These are phyloP conservation scores for Paulownia fortunei DNA, from an alignment of 257 asterid species.

Conservation along the genomic window DNA sequence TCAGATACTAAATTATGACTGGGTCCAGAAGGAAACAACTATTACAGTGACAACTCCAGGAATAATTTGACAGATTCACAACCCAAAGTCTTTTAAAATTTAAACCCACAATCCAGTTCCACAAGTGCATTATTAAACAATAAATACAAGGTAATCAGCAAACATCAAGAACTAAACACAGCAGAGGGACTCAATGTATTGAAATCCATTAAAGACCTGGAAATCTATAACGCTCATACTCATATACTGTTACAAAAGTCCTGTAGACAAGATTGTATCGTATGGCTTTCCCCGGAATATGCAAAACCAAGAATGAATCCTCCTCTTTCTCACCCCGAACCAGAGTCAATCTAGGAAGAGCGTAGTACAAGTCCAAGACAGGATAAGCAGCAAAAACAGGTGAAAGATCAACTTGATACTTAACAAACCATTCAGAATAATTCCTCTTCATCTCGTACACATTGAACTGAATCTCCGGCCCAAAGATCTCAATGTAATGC, in stretches of 20 bases:
- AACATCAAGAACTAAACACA: constrained; percentile 20
- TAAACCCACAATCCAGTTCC: background rate
- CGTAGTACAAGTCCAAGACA: constrained; percentile 7
- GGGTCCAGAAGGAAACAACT: too few relatives aligned
- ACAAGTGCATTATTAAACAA: background rate
- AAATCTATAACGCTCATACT: constrained; percentile 1
- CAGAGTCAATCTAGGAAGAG: background rate
- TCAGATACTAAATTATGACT: too few relatives aligned
- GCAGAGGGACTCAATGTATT: constrained; percentile 32
- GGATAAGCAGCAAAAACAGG: constrained; percentile 30
- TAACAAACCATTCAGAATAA: constrained; percentile 48
- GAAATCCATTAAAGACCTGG: background rate
- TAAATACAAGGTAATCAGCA: background rate
- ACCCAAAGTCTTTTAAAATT: too few relatives aligned
- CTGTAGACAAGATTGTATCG: constrained; percentile 7
- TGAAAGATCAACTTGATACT: constrained; percentile 42
- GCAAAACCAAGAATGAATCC: constrained; percentile 35
- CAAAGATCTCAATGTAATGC: constrained; percentile 25
- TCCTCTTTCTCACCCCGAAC: constrained; percentile 20
- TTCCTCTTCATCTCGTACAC: constrained; percentile 48
- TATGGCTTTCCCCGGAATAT: constrained; percentile 35
- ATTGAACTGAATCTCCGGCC: background rate
- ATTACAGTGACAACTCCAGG: too few relatives aligned
- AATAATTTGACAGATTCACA: too few relatives aligned
- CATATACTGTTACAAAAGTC: constrained; percentile 19